phyloP scores from a whole-genome alignment of 1,139 yeast genomes.

The Geotrichum europaeum region DNA sequence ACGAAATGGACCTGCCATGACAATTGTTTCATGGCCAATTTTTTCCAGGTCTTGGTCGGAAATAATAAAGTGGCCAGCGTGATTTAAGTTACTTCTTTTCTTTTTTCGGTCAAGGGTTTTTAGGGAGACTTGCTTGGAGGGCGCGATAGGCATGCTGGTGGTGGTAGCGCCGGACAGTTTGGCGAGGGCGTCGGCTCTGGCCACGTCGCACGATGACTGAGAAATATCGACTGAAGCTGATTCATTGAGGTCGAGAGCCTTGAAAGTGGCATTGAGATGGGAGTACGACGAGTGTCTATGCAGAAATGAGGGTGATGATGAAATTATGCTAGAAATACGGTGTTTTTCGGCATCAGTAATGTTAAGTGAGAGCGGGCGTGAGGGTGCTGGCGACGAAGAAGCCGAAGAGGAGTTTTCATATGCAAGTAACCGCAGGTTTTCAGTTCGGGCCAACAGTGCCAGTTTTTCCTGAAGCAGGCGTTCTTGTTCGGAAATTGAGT shows the following conservation, averaged over 20 bases:
- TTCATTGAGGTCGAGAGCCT: neutral
- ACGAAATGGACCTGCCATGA: slow-evolving; percentile 1
- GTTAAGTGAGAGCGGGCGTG: neutral
- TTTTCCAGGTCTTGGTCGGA: slow-evolving; percentile 7
- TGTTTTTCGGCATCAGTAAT: neutral
- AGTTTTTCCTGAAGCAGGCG: slow-evolving; percentile 29
- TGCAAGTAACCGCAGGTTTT: slow-evolving; percentile 27
- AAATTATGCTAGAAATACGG: neutral
- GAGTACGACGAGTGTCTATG: neutral
- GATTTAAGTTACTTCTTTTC: neutral
- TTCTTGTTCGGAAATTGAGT: slow-evolving; percentile 23
- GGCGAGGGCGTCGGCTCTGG: slow-evolving; percentile 10
- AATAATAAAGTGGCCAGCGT: neutral
- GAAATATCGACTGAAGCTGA: neutral
- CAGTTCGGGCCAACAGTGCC: slow-evolving; percentile 31
- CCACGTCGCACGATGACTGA: neutral
- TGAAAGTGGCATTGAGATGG: neutral
- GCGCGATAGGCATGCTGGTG: neutral
- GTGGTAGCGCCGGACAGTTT: slow-evolving; percentile 5
- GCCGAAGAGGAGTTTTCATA: neutral
- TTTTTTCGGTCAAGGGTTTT: neutral
- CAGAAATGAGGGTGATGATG: neutral
- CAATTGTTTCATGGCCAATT: neutral
- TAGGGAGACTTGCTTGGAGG: neutral
- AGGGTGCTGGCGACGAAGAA: neutral